These are phyloP conservation scores for Pichia cabralensis DNA, from an alignment of 805 yeast genomes.

Conservation along the genomic window DNA sequence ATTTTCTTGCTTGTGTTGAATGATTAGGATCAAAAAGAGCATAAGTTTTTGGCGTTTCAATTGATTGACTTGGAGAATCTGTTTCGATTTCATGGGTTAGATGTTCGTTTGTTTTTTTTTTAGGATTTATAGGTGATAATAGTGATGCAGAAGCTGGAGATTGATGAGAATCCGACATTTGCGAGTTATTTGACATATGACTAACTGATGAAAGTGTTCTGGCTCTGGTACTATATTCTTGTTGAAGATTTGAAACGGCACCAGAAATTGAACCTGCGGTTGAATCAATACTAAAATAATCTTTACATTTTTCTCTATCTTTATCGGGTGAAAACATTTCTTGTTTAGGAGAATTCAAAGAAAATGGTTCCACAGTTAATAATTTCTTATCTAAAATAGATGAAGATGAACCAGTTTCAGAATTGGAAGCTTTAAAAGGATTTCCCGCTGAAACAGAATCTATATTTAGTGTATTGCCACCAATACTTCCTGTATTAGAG, in stretches of 20 bases:
- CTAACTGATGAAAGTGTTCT: constrained; percentile 29
- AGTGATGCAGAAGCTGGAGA: neutral
- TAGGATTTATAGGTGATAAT: constrained; percentile 14
- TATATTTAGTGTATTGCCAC: neutral
- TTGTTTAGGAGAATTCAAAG: constrained; percentile 10
- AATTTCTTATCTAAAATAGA: no score
- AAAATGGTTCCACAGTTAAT: constrained; percentile 17
- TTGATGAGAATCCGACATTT: constrained; percentile 19
- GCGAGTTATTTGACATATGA: constrained; percentile 26
- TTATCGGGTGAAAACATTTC: neutral
- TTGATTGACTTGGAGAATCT: constrained; percentile 3
- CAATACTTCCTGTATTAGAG: constrained; percentile 7
- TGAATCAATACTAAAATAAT: constrained; percentile 5
- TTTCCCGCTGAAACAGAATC: neutral
- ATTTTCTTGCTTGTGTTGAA: constrained; percentile 43
- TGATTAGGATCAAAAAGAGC: constrained; percentile 64
- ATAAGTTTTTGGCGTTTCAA: constrained; percentile 28
- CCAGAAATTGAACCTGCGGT: neutral
- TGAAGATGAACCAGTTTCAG: no score
- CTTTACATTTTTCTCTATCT: neutral
- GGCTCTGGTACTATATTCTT: constrained; percentile 12
- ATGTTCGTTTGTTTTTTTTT: neutral
- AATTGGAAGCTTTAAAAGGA: neutral
- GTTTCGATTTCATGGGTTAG: neutral
- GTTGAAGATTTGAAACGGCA: constrained; percentile 5